These are phyloP conservation scores for Atkinsonella texensis DNA, from an alignment of 2,329 filamentous ascomycete species.

Conservation along the genomic window DNA sequence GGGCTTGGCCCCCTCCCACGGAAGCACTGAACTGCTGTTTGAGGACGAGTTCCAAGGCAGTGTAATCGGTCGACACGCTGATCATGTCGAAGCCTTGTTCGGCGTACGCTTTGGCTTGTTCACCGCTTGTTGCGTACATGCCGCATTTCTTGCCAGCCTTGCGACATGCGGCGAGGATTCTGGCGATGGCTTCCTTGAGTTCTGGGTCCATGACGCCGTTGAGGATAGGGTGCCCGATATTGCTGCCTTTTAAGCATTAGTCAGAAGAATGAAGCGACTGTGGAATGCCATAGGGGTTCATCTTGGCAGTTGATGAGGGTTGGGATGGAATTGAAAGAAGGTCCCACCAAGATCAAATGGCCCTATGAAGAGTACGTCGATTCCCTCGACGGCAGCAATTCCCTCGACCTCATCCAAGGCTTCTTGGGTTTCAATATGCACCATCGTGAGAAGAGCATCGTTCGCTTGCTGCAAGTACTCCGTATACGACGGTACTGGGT, in stretches of 20 bases:
- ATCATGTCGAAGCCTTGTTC: slow-evolving; percentile 52
- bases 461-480: slow-evolving; percentile 40
- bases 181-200: slow-evolving; percentile 46
- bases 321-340: neutral
- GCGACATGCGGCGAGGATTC: slow-evolving; percentile 43
- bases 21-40: slow-evolving; percentile 35
- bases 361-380: slow-evolving; percentile 54
- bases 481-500: slow-evolving; percentile 29
- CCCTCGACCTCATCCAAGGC: slow-evolving; percentile 48
- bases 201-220: slow-evolving; percentile 46
- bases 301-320: neutral
- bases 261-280: neutral
- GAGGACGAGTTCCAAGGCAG: slow-evolving; percentile 33
- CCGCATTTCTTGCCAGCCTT: slow-evolving; percentile 55
- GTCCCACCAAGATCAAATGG: slow-evolving; percentile 48
- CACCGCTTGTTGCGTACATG: slow-evolving; percentile 44
- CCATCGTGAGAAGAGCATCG: slow-evolving; percentile 45
- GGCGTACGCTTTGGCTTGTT: slow-evolving; percentile 41
- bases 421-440: slow-evolving; percentile 56
- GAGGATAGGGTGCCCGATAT: slow-evolving; percentile 49
- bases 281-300: neutral
- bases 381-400: slow-evolving; percentile 46
- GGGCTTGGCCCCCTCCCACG: slow-evolving; percentile 26
- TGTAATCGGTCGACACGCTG: slow-evolving; percentile 43
- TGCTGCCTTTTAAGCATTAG: slow-evolving; percentile 32